Base-by-base conservation (phyloP, 1,139 yeast genomes). In the Yamadazyma songkhlaensis region DNA sequence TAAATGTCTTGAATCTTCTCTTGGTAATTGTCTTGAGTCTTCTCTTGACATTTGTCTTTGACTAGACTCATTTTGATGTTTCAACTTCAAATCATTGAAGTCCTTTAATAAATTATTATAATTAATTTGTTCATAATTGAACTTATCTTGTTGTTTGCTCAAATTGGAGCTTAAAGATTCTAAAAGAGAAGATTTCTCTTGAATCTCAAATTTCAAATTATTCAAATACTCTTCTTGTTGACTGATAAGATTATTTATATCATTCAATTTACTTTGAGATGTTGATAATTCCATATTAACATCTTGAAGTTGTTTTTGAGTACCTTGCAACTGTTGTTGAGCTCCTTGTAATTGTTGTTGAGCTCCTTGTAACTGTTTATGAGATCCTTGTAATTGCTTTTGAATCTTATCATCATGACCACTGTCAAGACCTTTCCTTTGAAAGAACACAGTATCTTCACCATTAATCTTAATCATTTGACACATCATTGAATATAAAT, bases 401-500 rank as follows among this genome's bases (percentile, higher is more conserved):
- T n/a, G n/a, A n/a, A n/a, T n/a, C n/a, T n/a, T n/a, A n/a, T n/a
- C n/a, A n/a, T n/a, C n/a, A n/a, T n/a, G n/a, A n/a, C n/a, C n/a
- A n/a, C n/a, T n/a, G n/a, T n/a, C n/a, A 17, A 17, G 20, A 4
- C 20, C 20, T 29, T 47, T 58, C 42, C 74, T 56, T 25, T 50
- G 47, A 47, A 70, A 70, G 40, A 70, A 67, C 2, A 66, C 51
- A 8, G 47, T 46, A 15, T 39, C 32, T 10, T 40, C 43, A 23
- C 45, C 48, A 51, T 80, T 83, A 35, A 81, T 57, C 46, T 72
- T 77, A 39, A 71, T 72, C 41, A 72, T 73, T 55, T 85, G 95
- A 48, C 87, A 81, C 70, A 86, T 67, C 42, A 83, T 76, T 3
- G 96, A 88, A 57, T 87, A 89, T 42, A 87, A 65, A 51, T 87